A percentile compares a stretch with the other conserved stretches of the same genome.
phyloP scores from a whole-genome alignment of 164 flowering plant species.

The Berberis thunbergii region DNA sequence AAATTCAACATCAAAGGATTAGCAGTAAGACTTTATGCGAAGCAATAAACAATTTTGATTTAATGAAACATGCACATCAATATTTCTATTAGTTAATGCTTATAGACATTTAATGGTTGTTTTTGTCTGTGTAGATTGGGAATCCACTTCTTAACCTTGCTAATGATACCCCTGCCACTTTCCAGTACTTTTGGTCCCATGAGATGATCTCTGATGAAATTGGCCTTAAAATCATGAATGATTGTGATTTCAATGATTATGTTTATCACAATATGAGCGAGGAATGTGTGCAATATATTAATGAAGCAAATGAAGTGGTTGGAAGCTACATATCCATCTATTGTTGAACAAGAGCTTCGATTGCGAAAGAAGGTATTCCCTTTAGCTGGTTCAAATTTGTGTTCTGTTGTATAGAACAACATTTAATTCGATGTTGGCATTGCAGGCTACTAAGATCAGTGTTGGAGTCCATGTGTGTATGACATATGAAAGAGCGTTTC shows the following conservation, averaged over 20 bases:
- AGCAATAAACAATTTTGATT: neutral
- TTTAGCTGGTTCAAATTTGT: neutral
- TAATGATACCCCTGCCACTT: constrained; percentile 56
- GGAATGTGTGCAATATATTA: constrained; percentile 47
- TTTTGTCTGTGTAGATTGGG: constrained; percentile 50
- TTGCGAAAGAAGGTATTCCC: constrained; percentile 54
- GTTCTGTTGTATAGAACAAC: neutral
- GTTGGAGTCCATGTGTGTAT: constrained; percentile 92
- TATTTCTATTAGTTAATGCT: neutral
- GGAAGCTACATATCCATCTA: constrained; percentile 76
- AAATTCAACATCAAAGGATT: constrained; percentile 87
- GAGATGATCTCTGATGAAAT: constrained; percentile 97
- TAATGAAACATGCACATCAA: neutral
- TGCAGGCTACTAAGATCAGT: constrained; percentile 84
- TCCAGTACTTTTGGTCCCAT: constrained; percentile 90
- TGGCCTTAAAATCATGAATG: constrained; percentile 60
- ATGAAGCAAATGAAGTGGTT: constrained; percentile 46
- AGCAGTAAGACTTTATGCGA: constrained; percentile 51
- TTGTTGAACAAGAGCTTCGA: constrained; percentile 88
- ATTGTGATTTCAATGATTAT: constrained; percentile 82
- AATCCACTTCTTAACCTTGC: constrained; percentile 87
- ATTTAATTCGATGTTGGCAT: neutral
- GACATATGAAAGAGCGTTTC: constrained; percentile 54
- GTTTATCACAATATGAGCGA: constrained; percentile 45
- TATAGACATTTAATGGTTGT: neutral